Evolutionary conservation across 1,284 basidiomycete species (phyloP), one percentile per base, ranked within the genome.

Genomic region (Moesziomyces aphidis): DNA sequence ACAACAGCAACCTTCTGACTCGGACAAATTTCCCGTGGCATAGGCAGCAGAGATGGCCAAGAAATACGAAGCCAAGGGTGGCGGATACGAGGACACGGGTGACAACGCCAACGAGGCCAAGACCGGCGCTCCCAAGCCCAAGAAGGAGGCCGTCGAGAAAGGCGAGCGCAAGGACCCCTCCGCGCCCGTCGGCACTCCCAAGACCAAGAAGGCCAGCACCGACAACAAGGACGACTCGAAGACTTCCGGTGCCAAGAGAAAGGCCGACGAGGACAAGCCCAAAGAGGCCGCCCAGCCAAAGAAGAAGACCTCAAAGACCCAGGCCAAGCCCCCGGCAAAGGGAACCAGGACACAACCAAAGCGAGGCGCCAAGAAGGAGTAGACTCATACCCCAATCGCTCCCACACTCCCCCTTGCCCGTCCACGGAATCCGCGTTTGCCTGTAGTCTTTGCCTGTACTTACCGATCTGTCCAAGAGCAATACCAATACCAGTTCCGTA

Each of bases 51-150:
- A 86, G 73, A 81, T 86, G 72, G 79, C 85, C 22, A 86, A 86
- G 66, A 80, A 83, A 55, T 86, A 86, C 70, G 86, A 86, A 69
- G 81, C 81, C 9, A 77, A 86, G 50, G 86, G 86, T 9, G 86
- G 86, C 17, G 78, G 64, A 13, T 86, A 86, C 76, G 83, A 86
- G 59, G 85, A 86, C 59, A 79, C 83, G 36, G 80, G 84, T 10
- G 85, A 86, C 62, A 86, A 85, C 47, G 85, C 85, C 76, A 86
- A 86, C 69, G 77, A 86, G 67, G 83, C 86, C 7, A 80, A 85
- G 69, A 86, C 85, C 50, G 86, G 85, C 6, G 74, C 72, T 7
- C 86, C 86, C 6, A 62, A 84, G 55, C 83, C 83, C 51, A 86
- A 86, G 78, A 82, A 42, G 83, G 81, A 61, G 43, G 69, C 73